Conservation (phyloP, 768 basidiomycete genomes). For the Holtermanniella nyarrowii region DNA sequence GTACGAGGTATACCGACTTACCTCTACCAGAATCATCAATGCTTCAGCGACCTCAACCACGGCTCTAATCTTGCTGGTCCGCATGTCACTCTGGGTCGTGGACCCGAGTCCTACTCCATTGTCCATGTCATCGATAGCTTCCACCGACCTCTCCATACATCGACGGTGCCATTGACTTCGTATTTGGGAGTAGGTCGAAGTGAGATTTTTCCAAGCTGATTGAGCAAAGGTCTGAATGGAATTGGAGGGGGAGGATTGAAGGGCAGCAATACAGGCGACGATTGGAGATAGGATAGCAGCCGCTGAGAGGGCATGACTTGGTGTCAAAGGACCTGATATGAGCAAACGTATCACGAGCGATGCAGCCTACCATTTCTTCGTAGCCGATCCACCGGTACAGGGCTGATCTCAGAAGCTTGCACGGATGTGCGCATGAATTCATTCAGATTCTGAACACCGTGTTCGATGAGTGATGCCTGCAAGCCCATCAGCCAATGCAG, state of each 20-base stretch:
- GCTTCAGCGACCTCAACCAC: slow-evolving; percentile 23
- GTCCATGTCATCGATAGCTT: background rate
- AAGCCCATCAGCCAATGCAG: too few species aligned
- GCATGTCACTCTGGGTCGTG: background rate
- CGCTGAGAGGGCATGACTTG: background rate
- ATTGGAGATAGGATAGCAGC: too few species aligned
- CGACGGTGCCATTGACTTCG: too few species aligned
- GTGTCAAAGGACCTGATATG: background rate
- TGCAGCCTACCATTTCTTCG: background rate
- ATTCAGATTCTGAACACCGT: background rate
- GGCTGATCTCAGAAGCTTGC: background rate
- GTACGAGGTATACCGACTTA: slow-evolving; percentile 8
- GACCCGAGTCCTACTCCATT: background rate
- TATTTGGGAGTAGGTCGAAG: too few species aligned
- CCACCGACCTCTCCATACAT: background rate
- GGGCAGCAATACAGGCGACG: too few species aligned
- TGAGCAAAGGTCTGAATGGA: too few species aligned
- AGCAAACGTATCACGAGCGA: too few species aligned
- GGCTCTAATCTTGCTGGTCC: slow-evolving; percentile 13
- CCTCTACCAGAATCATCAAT: slow-evolving; percentile 29
- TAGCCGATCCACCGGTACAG: background rate
- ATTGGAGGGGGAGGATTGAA: too few species aligned
- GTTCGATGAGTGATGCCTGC: background rate
- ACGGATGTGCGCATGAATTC: background rate
- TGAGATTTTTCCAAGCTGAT: too few species aligned